Base-by-base conservation (phyloP, 768 basidiomycete species). In the Xanthoconium stramineum region DNA sequence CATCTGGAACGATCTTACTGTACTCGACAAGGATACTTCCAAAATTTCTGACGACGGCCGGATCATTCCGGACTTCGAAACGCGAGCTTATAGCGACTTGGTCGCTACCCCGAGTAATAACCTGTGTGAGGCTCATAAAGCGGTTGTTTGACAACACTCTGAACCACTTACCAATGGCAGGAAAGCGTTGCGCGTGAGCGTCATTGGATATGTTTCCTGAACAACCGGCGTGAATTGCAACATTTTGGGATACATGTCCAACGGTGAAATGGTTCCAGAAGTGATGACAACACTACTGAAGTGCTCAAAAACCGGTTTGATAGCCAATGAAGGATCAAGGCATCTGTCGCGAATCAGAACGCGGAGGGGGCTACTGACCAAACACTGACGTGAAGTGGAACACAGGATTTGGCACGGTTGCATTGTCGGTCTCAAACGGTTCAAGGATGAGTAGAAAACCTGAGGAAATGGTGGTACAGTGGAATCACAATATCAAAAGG, bases 161-260 rank as follows among this genome's bases (percentile, higher is more conserved):
- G 19, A n/a, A 44, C 33, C 32, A 72, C 86, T 56, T 51, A 94
- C 96, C 74, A 98, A 75, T 14, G 97, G 97, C 60, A 99, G 73
- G 75, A 99, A 99, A 32, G 95, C 94, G 66, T 98, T 96, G 59
- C 97, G 83, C 13, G 93, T 91, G 43, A 99, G 79, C 19, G 97
- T 95, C 97, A 99, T 99, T 1, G 96, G 84, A 74, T 99, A 99
- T 2, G 91, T 92, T 72, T 98, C 95, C 75, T 94, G 91, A 7
- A 98, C 91, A 19, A 96, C 94, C 3, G 97, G 95, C 17, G 91
- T 92, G 72, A 99, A 99, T 62, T 94, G 93, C 32, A 99, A 80
- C 91, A 99, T 99, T 75, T 98, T 99, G 13, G 97, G 97, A 72
- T 99, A 99, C 97, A 99, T 99, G 74, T 99, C 97, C 55, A 99